These are phyloP conservation scores for Ogataea pini DNA, from an alignment of 805 yeast genomes.

Conservation along the genomic window DNA sequence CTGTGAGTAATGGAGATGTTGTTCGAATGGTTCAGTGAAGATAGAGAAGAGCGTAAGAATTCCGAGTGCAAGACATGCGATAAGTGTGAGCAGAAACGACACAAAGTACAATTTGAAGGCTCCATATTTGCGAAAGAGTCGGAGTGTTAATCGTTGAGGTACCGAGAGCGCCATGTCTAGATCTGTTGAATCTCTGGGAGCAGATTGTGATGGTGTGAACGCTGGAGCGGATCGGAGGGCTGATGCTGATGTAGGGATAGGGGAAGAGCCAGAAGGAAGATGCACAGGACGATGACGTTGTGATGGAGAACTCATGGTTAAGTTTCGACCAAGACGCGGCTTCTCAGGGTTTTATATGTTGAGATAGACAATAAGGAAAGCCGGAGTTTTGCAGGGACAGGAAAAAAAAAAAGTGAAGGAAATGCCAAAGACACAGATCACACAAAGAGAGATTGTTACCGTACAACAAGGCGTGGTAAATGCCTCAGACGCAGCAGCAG, in stretches of 20 bases:
- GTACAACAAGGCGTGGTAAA: constrained; percentile 1
- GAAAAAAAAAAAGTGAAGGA: background rate
- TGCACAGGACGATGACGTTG: background rate
- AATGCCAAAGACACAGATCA: background rate
- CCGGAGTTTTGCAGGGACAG: background rate
- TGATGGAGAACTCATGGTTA: background rate
- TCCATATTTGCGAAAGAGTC: constrained; percentile 1
- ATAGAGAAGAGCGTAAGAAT: constrained; percentile 47
- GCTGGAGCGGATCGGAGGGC: background rate
- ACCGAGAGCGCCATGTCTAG: background rate
- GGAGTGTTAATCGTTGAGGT: background rate
- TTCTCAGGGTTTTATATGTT: background rate
- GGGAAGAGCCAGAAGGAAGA: background rate
- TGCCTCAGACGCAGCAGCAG: background rate
- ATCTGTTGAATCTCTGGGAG: background rate
- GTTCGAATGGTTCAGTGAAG: constrained; percentile 69
- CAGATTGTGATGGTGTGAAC: background rate
- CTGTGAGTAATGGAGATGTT: constrained; percentile 59
- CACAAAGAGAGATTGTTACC: background rate
- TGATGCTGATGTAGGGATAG: background rate
- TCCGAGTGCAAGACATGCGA: constrained; percentile 34
- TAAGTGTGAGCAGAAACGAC: constrained; percentile 31
- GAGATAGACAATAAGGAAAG: background rate
- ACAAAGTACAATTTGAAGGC: constrained; percentile 20
- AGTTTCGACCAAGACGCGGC: background rate